phyloP scores from a whole-genome alignment of 192 early-diverging fungal genomes.

The Backusella liffmaniae region DNA sequence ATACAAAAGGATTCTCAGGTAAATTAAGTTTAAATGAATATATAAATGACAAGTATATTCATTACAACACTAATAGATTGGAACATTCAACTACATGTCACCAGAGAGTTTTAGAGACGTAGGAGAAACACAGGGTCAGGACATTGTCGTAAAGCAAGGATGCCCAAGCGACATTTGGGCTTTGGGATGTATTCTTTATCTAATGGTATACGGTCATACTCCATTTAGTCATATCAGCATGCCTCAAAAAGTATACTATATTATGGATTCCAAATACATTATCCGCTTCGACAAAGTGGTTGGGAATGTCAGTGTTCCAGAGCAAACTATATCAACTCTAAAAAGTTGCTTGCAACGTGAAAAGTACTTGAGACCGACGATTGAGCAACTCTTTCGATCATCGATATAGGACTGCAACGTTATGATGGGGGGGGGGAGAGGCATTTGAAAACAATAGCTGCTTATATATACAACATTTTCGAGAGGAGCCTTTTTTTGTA shows the following conservation, averaged over 20 bases:
- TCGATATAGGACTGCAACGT: too few relatives aligned
- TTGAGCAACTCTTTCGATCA: background rate
- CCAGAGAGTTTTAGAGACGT: slow-evolving; percentile 64
- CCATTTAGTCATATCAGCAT: slow-evolving; percentile 74
- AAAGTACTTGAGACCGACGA: background rate
- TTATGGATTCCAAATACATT: slow-evolving; percentile 62
- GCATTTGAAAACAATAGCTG: too few relatives aligned
- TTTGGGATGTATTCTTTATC: slow-evolving; percentile 90
- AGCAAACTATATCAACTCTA: background rate
- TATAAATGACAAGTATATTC: background rate
- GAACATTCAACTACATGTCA: slow-evolving; percentile 96
- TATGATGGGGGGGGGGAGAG: too few relatives aligned
- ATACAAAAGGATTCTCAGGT: slow-evolving; percentile 83
- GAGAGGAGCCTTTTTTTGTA: too few relatives aligned
- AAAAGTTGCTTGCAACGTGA: background rate
- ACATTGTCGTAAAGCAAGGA: background rate
- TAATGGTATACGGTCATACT: slow-evolving; percentile 82
- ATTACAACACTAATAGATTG: slow-evolving; percentile 42
- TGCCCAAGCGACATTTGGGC: slow-evolving; percentile 86
- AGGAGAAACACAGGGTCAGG: background rate
- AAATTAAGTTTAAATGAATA: too few relatives aligned
- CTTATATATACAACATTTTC: too few relatives aligned
- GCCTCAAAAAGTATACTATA: slow-evolving; percentile 67
- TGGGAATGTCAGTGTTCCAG: background rate
- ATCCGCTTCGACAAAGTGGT: slow-evolving; percentile 39